Percentiles rank a stretch among this genome's conserved stretches.
These are phyloP conservation scores for Heterobasidion irregulare DNA, from an alignment of 1,284 basidiomycete species.

Conservation along the genomic window DNA sequence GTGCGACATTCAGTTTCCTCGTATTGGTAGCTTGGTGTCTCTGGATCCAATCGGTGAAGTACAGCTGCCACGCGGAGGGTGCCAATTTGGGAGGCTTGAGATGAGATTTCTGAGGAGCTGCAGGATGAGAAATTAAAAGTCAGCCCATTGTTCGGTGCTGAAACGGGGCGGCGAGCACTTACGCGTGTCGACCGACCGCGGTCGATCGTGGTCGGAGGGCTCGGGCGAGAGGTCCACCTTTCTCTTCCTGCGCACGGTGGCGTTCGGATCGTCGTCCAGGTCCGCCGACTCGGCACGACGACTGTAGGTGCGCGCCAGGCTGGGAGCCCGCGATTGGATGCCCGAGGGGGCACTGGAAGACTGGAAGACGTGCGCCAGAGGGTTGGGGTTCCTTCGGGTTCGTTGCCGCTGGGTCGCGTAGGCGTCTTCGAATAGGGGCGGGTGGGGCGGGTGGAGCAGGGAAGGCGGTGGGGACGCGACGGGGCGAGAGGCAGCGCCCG, in stretches of 20 bases:
- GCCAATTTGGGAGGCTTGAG: conserved; percentile 89
- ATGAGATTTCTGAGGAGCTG: conserved; percentile 33
- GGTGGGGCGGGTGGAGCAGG: conserved; percentile 9
- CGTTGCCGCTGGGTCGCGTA: conserved; percentile 16
- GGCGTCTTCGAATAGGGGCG: conserved; percentile 8
- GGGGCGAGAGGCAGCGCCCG: conserved; percentile 17
- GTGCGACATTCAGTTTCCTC: conserved; percentile 89
- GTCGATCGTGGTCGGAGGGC: conserved; percentile 21
- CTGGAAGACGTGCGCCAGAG: conserved; percentile 24
- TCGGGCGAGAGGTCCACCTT: conserved; percentile 39
- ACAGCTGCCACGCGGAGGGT: conserved; percentile 94
- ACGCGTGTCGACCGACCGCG: conserved; percentile 16
- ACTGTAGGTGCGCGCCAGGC: conserved; percentile 47
- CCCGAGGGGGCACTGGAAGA: conserved; percentile 62
- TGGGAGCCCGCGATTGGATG: conserved; percentile 33
- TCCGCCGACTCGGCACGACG: conserved; percentile 58
- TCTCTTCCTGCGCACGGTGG: conserved; percentile 61
- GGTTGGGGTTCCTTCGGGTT: conserved; percentile 3
- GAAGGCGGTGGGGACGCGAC: conserved; percentile 20
- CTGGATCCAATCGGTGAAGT: conserved; percentile 94
- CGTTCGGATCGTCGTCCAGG: conserved; percentile 55
- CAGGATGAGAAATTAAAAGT: conserved; percentile 12
- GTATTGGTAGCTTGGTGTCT: conserved; percentile 74
- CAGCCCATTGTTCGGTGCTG: conserved; percentile 4
- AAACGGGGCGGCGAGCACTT: conserved; percentile 12